These are phyloP conservation scores for Scedosporium apiospermum DNA, from an alignment of 2,329 filamentous ascomycete genomes.

Conservation along the genomic window DNA sequence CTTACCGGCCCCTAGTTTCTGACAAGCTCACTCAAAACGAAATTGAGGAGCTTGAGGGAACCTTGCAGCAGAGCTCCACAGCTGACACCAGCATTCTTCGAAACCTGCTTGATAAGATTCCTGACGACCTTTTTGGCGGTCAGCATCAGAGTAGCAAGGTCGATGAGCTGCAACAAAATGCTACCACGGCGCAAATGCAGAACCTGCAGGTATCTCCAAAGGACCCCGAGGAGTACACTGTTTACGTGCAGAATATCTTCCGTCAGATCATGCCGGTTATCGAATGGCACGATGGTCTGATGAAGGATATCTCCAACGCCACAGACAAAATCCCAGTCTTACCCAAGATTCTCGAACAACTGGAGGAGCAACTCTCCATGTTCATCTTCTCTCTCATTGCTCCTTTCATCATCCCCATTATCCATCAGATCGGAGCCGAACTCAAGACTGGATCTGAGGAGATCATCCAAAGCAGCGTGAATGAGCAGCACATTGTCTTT, in stretches of 20 bases:
- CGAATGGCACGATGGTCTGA: constrained; percentile 80
- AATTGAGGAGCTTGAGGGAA: constrained; percentile 78
- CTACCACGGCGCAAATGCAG: constrained; percentile 64
- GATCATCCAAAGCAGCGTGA: constrained; percentile 75
- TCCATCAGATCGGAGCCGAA: constrained; percentile 78
- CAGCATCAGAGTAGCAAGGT: constrained; percentile 67
- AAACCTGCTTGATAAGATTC: constrained; percentile 72
- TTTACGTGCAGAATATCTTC: constrained; percentile 64
- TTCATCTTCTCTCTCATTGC: constrained; percentile 91
- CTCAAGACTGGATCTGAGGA: constrained; percentile 77
- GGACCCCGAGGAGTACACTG: constrained; percentile 74
- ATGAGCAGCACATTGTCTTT: constrained; percentile 82
- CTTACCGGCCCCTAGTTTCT: constrained; percentile 42
- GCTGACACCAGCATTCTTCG: constrained; percentile 67
- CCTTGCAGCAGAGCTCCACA: constrained; percentile 55
- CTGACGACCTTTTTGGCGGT: constrained; percentile 67
- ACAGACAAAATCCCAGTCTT: constrained; percentile 81
- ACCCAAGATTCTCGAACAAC: constrained; percentile 73
- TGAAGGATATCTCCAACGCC: constrained; percentile 67
- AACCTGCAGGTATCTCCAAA: constrained; percentile 65
- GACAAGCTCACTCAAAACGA: constrained; percentile 91
- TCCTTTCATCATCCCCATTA: constrained; percentile 77
- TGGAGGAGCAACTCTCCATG: constrained; percentile 78
- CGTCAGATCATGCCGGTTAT: constrained; percentile 81
- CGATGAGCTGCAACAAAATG: constrained; percentile 70